Percentiles rank a stretch among this genome's conserved stretches.
phyloP scores from a whole-genome alignment of 2,329 filamentous ascomycete genomes.

The Pseudogymnoascus verrucosus region DNA sequence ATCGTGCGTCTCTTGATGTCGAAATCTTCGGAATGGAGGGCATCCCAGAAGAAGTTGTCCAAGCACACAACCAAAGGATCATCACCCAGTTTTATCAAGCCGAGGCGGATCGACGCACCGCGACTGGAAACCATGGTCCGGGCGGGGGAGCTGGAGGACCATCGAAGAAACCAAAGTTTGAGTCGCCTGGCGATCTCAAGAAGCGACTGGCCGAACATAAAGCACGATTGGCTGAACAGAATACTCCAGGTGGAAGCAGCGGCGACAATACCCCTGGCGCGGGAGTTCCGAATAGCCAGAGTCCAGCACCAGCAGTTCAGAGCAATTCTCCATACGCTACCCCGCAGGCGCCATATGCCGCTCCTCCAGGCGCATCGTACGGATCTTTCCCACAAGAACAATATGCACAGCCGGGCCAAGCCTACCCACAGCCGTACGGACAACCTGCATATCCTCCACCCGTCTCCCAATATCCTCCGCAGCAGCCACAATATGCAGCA shows the following conservation, averaged over 20 bases:
- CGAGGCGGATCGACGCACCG: slow-evolving; percentile 71
- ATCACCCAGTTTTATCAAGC: slow-evolving; percentile 77
- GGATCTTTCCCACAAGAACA: slow-evolving; percentile 29
- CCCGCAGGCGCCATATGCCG: slow-evolving; percentile 12
- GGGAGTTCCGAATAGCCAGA: slow-evolving; percentile 33
- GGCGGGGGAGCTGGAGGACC: slow-evolving; percentile 49
- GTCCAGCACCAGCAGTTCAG: slow-evolving; percentile 38
- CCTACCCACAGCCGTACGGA: slow-evolving; percentile 35
- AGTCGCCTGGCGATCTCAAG: slow-evolving; percentile 71
- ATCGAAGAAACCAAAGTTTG: slow-evolving; percentile 63
- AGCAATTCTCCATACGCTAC: slow-evolving; percentile 26
- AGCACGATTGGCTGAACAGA: slow-evolving; percentile 55
- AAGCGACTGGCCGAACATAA: slow-evolving; percentile 71
- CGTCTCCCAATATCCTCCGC: slow-evolving; percentile 25
- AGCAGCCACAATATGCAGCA: slow-evolving; percentile 25
- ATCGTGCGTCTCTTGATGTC: slow-evolving; percentile 75
- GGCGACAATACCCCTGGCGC: slow-evolving; percentile 47
- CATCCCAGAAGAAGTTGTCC: slow-evolving; percentile 76
- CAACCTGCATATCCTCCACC: slow-evolving; percentile 29
- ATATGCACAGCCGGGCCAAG: slow-evolving; percentile 30
- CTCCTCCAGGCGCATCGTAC: slow-evolving; percentile 23
- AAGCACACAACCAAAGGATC: slow-evolving; percentile 80
- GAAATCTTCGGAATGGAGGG: slow-evolving; percentile 99
- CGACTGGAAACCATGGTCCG: slow-evolving; percentile 75
- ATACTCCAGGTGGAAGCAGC: slow-evolving; percentile 45